phyloP scores from a whole-genome alignment of 768 basidiomycete species.

The Brasilioporus rufonigricans region DNA sequence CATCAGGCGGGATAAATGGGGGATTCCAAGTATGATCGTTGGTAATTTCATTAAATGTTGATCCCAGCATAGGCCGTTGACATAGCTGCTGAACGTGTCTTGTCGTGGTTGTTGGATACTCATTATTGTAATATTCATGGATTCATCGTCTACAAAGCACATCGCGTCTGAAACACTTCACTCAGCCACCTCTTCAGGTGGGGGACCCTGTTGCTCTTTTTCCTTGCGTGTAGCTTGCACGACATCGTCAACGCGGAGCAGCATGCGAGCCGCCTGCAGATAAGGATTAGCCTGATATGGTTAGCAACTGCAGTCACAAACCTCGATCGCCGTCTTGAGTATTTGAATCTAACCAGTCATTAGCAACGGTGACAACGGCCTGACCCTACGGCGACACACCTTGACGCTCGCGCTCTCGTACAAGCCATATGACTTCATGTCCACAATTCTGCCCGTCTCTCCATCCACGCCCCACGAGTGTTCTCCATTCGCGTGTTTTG shows the following conservation, averaged over 20 bases:
- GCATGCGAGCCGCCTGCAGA: conserved; percentile 9
- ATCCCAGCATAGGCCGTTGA: background rate
- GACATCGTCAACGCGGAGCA: conserved; percentile 92
- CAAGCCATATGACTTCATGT: conserved; percentile 93
- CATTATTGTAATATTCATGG: conserved; percentile 14
- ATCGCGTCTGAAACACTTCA: background rate
- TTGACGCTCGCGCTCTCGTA: conserved; percentile 97
- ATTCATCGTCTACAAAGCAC: background rate
- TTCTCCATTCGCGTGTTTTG: conserved; percentile 92
- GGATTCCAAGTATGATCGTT: conserved; percentile 87
- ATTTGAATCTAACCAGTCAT: conserved; percentile 74
- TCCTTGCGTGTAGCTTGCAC: conserved; percentile 83
- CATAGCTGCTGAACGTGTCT: background rate
- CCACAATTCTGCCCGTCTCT: conserved; percentile 91
- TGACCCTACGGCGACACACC: conserved; percentile 40
- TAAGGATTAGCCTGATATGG: background rate
- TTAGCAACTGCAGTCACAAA: background rate
- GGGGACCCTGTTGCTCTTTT: conserved; percentile 47
- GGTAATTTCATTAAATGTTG: conserved; percentile 82
- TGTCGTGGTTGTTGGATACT: conserved; percentile 5
- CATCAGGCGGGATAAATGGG: conserved; percentile 80
- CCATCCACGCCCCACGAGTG: conserved; percentile 94
- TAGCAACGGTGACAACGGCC: background rate
- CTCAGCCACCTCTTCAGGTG: conserved; percentile 55
- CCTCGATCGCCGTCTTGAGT: conserved; percentile 74